Percentiles rank a stretch among this genome's conserved stretches.
Conservation (phyloP, 257 asterid species). For the Solanum rostratum region DNA sequence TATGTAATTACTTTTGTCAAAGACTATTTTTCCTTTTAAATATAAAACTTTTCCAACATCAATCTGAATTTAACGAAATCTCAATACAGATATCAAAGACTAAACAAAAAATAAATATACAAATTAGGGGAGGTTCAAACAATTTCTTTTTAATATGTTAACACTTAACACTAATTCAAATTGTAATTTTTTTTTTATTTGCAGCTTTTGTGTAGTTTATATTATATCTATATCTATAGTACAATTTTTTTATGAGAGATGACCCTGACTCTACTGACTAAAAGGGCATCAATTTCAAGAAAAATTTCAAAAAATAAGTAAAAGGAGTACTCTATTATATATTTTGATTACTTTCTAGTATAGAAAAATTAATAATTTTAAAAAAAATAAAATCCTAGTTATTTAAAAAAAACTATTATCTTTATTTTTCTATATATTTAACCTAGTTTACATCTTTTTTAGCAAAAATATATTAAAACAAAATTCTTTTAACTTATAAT, state of each 20-base stretch:
- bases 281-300: slow-evolving; percentile 32
- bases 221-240: background rate
- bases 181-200: background rate
- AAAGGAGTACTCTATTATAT: background rate
- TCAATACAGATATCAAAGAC: background rate
- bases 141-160: background rate
- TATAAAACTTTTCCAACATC: background rate
- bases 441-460: background rate
- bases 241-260: background rate
- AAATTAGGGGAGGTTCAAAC: background rate
- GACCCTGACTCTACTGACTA: slow-evolving; percentile 30
- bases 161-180: slow-evolving; percentile 3
- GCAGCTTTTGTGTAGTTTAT: background rate
- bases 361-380: no score
- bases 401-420: background rate
- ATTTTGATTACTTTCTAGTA: background rate
- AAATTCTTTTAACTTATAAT: background rate
- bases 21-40: background rate
- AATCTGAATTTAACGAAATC: background rate
- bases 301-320: background rate
- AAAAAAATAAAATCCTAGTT: background rate
- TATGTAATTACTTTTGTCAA: background rate
- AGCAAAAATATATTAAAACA: background rate
- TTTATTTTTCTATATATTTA: background rate
- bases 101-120: background rate